Evolutionary conservation across 208 protist genomes (phyloP).

Genomic region (Trypanosoma conorhini): DNA sequence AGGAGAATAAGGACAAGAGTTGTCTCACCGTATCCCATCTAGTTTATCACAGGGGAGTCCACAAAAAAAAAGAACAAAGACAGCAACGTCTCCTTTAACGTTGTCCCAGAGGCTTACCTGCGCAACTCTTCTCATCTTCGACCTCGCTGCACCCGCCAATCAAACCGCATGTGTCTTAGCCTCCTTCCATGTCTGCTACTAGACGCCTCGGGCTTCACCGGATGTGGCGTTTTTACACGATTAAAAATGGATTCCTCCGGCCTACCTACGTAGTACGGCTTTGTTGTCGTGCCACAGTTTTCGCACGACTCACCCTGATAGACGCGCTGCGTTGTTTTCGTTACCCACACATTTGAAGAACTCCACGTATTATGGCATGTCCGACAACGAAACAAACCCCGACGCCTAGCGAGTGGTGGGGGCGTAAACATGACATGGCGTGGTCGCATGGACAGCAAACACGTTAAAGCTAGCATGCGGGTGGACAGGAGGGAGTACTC

Average conservation of each 20-base stretch:
- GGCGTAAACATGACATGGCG: constrained; percentile 91
- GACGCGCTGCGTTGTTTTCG: constrained; percentile 84
- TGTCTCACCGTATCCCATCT: background rate
- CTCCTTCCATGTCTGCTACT: constrained; percentile 64
- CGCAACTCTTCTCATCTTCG: constrained; percentile 20
- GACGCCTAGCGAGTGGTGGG: constrained; percentile 70
- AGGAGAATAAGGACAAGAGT: background rate
- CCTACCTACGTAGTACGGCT: constrained; percentile 88
- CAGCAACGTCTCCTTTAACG: background rate
- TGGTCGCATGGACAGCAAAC: constrained; percentile 53
- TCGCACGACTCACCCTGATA: constrained; percentile 91
- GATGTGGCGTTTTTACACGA: constrained; percentile 62
- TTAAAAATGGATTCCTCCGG: constrained; percentile 87
- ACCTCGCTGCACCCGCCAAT: constrained; percentile 68
- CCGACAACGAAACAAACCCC: constrained; percentile 71
- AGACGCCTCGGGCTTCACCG: constrained; percentile 71
- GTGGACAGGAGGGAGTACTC: background rate
- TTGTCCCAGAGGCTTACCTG: background rate
- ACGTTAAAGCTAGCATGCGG: constrained; percentile 56
- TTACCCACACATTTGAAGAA: constrained; percentile 86
- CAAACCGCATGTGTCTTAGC: constrained; percentile 73
- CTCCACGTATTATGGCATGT: constrained; percentile 64
- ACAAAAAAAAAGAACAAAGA: constrained; percentile 5
- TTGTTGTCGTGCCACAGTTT: constrained; percentile 75
- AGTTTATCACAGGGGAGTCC: background rate